Base-by-base conservation (phyloP, 75 land plant genomes). In the Pinus taeda region DNA sequence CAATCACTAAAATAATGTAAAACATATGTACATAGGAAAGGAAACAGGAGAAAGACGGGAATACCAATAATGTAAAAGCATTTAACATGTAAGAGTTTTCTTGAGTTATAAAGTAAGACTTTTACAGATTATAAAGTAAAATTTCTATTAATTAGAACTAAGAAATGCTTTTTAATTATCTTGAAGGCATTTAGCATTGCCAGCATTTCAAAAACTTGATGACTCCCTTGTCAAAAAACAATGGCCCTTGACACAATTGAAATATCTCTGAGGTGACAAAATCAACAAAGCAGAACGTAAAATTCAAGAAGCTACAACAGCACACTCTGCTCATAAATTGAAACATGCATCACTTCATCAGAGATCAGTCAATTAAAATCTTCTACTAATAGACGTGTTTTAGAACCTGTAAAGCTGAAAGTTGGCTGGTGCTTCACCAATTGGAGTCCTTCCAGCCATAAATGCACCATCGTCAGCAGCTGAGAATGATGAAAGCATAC, bases 391-490 rank as follows among this genome's bases (percentile, higher is more conserved):
- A 42, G 3, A n/a, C 42, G 12, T 69, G n/a, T 8, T 37, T 67
- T 0, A 65, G 69, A 29, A 93, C 98, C 98, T 96, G 81, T 92
- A 96, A 26, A 96, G 86, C 83, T 94, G 97, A 81, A 96, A 96
- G 72, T 96, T 94, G 56, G 87, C 86, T 69, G 99, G 90, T 70
- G 84, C 89, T 29, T 91, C 96, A 73, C 80, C 70, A 56, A 61
- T 58, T 15, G 81, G 70, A 79, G 85, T 61, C 49, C 74, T 82
- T 33, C 75, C 73, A 39, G 83, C 67, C 63, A 82, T 78, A 74
- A 79, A 80, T 26, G 79, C 81, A 20, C 62, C 77, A 85, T 92
- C 94, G 74, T 89, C 94, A 61, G 79, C 29, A 39, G 83, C 69
- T 26, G 82, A 78, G 53, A 92, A 89, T 53, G 91, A 85, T 72